A percentile compares a stretch with the other conserved stretches of the same genome.
Evolutionary conservation across 768 basidiomycete genomes (phyloP).

Genomic region (Imleria badia): DNA sequence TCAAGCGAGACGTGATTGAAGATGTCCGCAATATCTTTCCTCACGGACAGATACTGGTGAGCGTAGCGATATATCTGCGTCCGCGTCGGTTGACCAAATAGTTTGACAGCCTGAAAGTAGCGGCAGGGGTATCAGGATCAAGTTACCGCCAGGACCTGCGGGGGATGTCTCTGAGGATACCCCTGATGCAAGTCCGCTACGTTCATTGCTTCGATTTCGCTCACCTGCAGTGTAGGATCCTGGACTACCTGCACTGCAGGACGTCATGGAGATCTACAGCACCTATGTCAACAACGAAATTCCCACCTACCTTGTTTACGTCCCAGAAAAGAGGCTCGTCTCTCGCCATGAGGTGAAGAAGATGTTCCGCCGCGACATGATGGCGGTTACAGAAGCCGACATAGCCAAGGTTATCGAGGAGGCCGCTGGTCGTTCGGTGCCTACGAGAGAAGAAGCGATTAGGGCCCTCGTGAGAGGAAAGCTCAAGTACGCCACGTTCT

Average conservation of each 20-base stretch:
- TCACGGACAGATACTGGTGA: constrained; percentile 30
- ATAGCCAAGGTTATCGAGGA: constrained; percentile 17
- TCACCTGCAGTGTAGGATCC: constrained; percentile 13
- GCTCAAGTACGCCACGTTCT: constrained; percentile 30
- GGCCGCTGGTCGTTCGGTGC: constrained; percentile 22
- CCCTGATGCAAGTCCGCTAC: constrained; percentile 9
- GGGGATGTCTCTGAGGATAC: background rate
- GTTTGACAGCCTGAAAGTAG: constrained; percentile 22
- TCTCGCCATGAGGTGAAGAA: constrained; percentile 34
- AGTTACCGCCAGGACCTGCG: constrained; percentile 16
- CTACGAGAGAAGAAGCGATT: constrained; percentile 29
- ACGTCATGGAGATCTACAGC: constrained; percentile 24
- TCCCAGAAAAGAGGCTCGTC: constrained; percentile 24
- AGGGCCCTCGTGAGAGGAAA: constrained; percentile 21
- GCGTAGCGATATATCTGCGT: background rate
- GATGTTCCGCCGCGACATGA: constrained; percentile 29
- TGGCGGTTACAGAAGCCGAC: constrained; percentile 25
- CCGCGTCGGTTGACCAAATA: background rate
- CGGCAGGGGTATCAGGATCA: constrained; percentile 22
- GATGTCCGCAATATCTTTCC: constrained; percentile 29
- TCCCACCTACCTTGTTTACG: constrained; percentile 29
- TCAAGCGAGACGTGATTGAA: constrained; percentile 29
- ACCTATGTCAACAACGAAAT: constrained; percentile 31
- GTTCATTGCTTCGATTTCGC: background rate
- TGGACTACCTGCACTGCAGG: constrained; percentile 16